phyloP scores from a whole-genome alignment of 345 rosid species.

The Hypericum androsaemum region DNA sequence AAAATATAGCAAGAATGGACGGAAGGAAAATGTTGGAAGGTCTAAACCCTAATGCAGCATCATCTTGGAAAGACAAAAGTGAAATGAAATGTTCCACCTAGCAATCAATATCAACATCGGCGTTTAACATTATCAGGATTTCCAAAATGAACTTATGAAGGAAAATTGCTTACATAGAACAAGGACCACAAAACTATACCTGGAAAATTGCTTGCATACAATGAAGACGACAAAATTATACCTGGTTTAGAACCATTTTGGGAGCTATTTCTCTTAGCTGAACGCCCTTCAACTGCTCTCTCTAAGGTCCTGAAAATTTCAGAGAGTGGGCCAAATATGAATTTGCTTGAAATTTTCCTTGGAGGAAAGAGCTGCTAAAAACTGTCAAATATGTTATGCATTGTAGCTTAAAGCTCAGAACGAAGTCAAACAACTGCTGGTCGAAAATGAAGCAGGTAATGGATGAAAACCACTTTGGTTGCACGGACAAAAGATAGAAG shows the following conservation, averaged over 20 bases:
- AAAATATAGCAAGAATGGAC: no score
- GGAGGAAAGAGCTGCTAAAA: not conserved
- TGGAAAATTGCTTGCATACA: no score
- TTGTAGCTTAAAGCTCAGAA: not conserved
- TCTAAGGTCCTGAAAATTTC: slow-evolving; percentile 49
- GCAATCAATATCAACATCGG: no score
- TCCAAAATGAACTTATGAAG: not conserved
- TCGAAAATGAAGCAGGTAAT: not conserved
- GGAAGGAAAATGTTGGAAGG: no score
- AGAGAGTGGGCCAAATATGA: slow-evolving; percentile 3
- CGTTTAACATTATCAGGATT: no score
- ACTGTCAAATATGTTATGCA: not conserved
- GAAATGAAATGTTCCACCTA: no score
- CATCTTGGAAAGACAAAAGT: no score
- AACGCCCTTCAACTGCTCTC: slow-evolving; percentile 47
- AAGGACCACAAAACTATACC: no score
- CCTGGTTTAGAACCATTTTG: slow-evolving; percentile 50
- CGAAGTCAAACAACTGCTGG: not conserved
- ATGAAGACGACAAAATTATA: slow-evolving; percentile 10
- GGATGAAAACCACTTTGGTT: not conserved
- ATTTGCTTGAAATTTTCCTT: not conserved
- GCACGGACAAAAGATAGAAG: slow-evolving; percentile 7
- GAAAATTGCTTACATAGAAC: not conserved
- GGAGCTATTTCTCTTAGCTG: slow-evolving; percentile 62
- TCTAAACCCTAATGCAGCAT: no score